Base-by-base conservation (phyloP, 2,329 filamentous ascomycete genomes). In the Chrysoporthe austroafricana region DNA sequence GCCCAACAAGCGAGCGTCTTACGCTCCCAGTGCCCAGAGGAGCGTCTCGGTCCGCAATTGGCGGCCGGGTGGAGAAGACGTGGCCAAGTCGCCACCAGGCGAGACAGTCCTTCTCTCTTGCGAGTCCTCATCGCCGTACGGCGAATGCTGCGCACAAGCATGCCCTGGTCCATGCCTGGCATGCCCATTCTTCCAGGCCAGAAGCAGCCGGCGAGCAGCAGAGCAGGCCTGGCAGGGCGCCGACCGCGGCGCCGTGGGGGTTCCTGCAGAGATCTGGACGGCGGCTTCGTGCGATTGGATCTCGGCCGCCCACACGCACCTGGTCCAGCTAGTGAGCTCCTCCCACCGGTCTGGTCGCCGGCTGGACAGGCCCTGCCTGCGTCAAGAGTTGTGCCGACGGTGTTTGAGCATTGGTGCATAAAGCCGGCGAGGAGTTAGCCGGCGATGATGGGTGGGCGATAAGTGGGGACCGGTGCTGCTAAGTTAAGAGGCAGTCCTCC, bases 401-500 rank as follows among this genome's bases (percentile, higher is more conserved):
- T 21, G 58, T 68, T 62, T 50, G 4, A 4, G 26, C 18, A 18
- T 43, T 46, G 34, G 39, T 36, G 43, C 39, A 44, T 21, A 16
- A 21, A 26, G 36, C 58, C 46, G 44, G 21, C 32, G 46, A 65
- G 66, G 63, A 66, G 34, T 57, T 62, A 58, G 66, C 36, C 66
- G 66, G 63, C 21, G 42, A 65, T 68, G 62, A 43, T 21, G 26
- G 26, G 14, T 14, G 16, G 32, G 14, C 32, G 18, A 62, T 52
- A 14, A 14, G 36, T 39, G 36, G 26, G 26, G 26, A 26, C 26
- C 26, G 26, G 26, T 26, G 26, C 26, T 26, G 26, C 26, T 26
- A 26, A 26, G 26, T 26, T 26, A 26, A 26, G 26, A 26, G 26
- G 26, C 26, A 26, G 26, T 26, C 26, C 26, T 26, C 26, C 26